Conservation (phyloP, 176 grass and related monocot genomes). For the Melocanna baccifera region DNA sequence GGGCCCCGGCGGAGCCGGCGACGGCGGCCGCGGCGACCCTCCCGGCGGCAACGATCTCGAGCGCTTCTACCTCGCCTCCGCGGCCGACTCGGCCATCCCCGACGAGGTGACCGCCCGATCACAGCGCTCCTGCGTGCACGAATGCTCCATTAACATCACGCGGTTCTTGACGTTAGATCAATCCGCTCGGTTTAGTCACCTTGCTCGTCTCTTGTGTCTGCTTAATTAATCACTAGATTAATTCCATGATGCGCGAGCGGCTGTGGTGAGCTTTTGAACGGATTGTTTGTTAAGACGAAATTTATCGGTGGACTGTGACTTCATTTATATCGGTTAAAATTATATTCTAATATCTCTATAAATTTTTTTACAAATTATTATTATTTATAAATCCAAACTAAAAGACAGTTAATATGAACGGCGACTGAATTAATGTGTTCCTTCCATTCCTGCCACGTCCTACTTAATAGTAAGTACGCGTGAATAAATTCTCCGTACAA, state of each 20-base stretch:
- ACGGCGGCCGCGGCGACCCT: slow-evolving; percentile 34
- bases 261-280: no score
- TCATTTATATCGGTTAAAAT: no score
- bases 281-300: no score
- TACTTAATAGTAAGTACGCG: background rate
- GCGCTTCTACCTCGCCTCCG: slow-evolving; percentile 73
- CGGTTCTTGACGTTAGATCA: background rate
- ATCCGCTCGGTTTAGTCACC: background rate
- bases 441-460: background rate
- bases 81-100: slow-evolving; percentile 53
- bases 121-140: background rate
- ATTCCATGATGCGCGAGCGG: background rate
- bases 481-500: background rate
- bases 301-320: no score
- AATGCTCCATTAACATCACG: background rate
- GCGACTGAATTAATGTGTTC: background rate
- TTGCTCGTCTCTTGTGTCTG: background rate
- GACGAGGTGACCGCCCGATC: slow-evolving; percentile 61
- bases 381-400: no score
- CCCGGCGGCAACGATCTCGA: slow-evolving; percentile 52
- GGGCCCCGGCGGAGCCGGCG: background rate
- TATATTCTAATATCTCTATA: no score
- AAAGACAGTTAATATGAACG: no score
- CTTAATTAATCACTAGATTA: slow-evolving; percentile 11
- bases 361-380: no score